These are phyloP conservation scores for Penicillium daleae DNA, from an alignment of 495 filamentous ascomycete species.

Conservation along the genomic window DNA sequence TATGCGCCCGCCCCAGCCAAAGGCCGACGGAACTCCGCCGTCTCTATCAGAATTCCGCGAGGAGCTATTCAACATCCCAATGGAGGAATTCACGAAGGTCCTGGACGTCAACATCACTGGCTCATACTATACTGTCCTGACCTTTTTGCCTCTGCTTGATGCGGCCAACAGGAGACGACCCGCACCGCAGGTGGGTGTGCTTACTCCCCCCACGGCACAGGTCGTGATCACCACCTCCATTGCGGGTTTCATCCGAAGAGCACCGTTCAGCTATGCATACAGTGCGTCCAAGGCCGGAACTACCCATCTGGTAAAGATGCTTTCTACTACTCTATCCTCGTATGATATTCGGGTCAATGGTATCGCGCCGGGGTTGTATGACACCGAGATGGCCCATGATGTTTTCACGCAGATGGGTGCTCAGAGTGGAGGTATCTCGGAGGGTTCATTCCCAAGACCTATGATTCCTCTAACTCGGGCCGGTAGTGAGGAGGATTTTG, in stretches of 20 bases:
- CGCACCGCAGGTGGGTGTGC: slow-evolving; percentile 36
- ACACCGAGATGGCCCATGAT: slow-evolving; percentile 63
- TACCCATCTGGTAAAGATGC: slow-evolving; percentile 65
- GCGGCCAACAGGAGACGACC: slow-evolving; percentile 58
- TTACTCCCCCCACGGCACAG: slow-evolving; percentile 59
- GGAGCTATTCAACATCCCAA: slow-evolving; percentile 50
- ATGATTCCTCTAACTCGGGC: slow-evolving; percentile 56
- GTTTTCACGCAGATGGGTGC: slow-evolving; percentile 22
- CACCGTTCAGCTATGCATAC: slow-evolving; percentile 64
- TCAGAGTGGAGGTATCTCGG: slow-evolving; percentile 30
- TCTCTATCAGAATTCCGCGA: slow-evolving; percentile 58
- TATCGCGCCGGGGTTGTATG: slow-evolving; percentile 68
- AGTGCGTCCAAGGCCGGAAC: slow-evolving; percentile 65
- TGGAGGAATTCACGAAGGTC: slow-evolving; percentile 61
- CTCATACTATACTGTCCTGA: slow-evolving; percentile 65
- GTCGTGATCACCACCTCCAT: slow-evolving; percentile 68
- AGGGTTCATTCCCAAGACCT: slow-evolving; percentile 47
- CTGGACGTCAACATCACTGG: slow-evolving; percentile 63
- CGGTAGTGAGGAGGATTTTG: slow-evolving; percentile 66
- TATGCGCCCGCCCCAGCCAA: slow-evolving; percentile 32
- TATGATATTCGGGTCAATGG: slow-evolving; percentile 67
- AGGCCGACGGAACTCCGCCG: slow-evolving; percentile 34
- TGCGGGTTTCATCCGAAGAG: slow-evolving; percentile 58
- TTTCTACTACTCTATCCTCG: slow-evolving; percentile 54
- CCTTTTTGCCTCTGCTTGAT: slow-evolving; percentile 65